Evolutionary conservation across 441 rosid genomes (phyloP).

Genomic region (Arabidopsis lyrata): DNA sequence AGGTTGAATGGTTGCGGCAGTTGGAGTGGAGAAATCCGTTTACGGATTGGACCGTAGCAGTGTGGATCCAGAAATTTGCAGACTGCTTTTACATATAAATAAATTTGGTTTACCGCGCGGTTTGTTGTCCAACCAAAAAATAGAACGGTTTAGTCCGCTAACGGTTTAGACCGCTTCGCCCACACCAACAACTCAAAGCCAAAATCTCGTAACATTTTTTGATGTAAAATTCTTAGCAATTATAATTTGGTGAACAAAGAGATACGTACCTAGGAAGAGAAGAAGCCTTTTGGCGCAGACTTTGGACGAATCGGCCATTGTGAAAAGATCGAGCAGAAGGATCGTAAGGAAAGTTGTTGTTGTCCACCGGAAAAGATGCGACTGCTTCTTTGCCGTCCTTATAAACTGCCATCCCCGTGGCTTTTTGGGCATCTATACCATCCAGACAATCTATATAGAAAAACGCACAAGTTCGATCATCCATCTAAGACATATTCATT

Average conservation of each 20-base stretch:
- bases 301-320: slow-evolving; percentile 81
- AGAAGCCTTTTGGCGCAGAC: slow-evolving; percentile 76
- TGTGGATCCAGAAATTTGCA: too few species aligned
- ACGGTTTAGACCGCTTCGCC: too few species aligned
- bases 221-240: background rate
- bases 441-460: slow-evolving; percentile 64
- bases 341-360: slow-evolving; percentile 48
- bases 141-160: too few species aligned
- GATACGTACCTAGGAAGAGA: slow-evolving; percentile 56
- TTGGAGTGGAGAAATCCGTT: too few species aligned
- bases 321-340: slow-evolving; percentile 72
- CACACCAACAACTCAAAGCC: too few species aligned
- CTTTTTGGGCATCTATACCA: slow-evolving; percentile 69
- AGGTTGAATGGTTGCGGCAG: too few species aligned
- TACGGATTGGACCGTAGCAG: too few species aligned
- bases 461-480: background rate
- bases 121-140: too few species aligned
- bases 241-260: background rate
- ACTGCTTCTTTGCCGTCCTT: slow-evolving; percentile 59
- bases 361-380: slow-evolving; percentile 57
- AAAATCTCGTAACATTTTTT: too few species aligned
- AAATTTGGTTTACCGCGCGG: too few species aligned
- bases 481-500: background rate
- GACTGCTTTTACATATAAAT: too few species aligned
- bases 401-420: slow-evolving; percentile 61